Evolutionary conservation across 352 stramenopile genomes (phyloP).

Genomic region (Lagenidium sp.): DNA sequence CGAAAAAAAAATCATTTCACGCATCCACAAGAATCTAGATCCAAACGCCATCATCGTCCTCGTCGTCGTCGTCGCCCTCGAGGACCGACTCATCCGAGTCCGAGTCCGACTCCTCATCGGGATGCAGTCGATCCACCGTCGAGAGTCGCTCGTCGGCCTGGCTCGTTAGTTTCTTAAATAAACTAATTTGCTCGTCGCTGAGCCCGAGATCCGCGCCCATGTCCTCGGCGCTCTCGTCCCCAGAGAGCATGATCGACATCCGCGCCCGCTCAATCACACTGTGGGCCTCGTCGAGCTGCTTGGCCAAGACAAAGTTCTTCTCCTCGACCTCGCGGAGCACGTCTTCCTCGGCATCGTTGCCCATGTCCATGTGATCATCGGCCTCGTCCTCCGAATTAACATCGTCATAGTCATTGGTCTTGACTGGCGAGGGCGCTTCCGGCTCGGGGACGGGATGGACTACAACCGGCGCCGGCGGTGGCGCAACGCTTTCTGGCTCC

Average conservation of each 20-base stretch:
- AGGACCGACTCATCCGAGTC: conserved; percentile 59
- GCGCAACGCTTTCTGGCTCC: not conserved
- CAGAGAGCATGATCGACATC: conserved; percentile 81
- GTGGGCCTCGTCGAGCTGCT: conserved; percentile 75
- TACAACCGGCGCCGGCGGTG: not conserved
- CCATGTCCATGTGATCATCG: conserved; percentile 68
- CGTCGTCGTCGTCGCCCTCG: conserved; percentile 23
- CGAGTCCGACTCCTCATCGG: conserved; percentile 68
- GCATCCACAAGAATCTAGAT: conserved; percentile 59
- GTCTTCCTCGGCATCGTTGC: conserved; percentile 52
- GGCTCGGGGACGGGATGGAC: conserved; percentile 2
- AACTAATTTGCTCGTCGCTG: conserved; percentile 83
- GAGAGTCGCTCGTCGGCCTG: conserved; percentile 80
- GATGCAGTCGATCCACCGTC: conserved; percentile 74
- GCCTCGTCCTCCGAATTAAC: conserved; percentile 75
- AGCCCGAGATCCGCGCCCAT: conserved; percentile 37
- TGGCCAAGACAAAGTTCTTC: conserved; percentile 79
- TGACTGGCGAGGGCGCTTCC: not conserved
- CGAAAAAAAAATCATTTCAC: no score
- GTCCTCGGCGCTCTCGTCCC: conserved; percentile 58
- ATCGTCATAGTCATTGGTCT: conserved; percentile 64
- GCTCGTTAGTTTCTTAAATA: conserved; percentile 89
- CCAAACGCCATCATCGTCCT: conserved; percentile 71
- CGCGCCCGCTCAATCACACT: conserved; percentile 76
- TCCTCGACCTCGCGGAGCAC: conserved; percentile 72